Conservation (phyloP, 805 yeast species). For the Cyberlindnera mrakii region DNA sequence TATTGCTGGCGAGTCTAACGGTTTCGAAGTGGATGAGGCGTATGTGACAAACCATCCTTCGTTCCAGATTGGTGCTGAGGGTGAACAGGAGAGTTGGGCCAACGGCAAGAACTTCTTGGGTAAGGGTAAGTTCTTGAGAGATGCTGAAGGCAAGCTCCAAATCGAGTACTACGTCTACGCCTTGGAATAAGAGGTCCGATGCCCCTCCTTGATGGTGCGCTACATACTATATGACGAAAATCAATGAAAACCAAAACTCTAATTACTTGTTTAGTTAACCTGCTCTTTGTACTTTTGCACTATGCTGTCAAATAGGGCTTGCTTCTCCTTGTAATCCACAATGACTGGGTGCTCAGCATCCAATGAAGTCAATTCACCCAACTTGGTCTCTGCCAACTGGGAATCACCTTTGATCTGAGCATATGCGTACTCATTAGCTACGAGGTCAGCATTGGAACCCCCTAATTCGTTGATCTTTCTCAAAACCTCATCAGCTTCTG, state of each 20-base stretch:
- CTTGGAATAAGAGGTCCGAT: conserved; percentile 8
- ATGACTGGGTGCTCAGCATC: conserved; percentile 55
- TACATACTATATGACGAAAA: no score
- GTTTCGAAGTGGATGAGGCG: conserved; percentile 37
- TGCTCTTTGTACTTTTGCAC: conserved; percentile 48
- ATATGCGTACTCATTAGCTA: conserved; percentile 62
- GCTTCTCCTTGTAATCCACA: conserved; percentile 55
- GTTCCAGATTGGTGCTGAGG: conserved; percentile 33
- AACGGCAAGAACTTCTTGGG: conserved; percentile 44
- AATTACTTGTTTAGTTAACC: conserved; percentile 1
- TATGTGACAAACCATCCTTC: conserved; percentile 45
- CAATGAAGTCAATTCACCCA: conserved; percentile 37
- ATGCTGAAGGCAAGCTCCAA: conserved; percentile 34
- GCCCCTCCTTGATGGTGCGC: no score
- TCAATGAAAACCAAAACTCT: no score
- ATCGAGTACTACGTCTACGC: conserved; percentile 49
- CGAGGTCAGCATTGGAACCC: conserved; percentile 38
- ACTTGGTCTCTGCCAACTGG: conserved; percentile 30
- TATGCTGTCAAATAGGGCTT: conserved; percentile 59
- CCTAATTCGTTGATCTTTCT: conserved; percentile 30
- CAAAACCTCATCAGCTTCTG: conserved; percentile 73
- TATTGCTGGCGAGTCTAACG: conserved; percentile 25
- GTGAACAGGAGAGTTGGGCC: conserved; percentile 44
- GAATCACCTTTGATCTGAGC: conserved; percentile 47
- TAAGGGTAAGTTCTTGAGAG: conserved; percentile 53